Evolutionary conservation across 1,284 basidiomycete genomes (phyloP).

Genomic region (Heterobasidion parviporum): DNA sequence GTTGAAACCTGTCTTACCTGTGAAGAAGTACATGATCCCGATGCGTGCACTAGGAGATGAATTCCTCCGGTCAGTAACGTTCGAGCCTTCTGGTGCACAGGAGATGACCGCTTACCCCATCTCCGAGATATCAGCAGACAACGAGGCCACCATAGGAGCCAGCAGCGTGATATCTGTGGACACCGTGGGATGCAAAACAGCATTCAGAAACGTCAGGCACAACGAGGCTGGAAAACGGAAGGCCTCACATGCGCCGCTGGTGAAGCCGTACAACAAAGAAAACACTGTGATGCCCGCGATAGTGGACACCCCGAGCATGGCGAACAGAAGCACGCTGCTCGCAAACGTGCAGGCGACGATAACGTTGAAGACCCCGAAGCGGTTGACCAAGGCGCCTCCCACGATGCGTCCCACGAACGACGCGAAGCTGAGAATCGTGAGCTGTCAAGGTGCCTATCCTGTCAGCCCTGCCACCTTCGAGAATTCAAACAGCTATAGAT

Average conservation of each 20-base stretch:
- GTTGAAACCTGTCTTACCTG: neutral
- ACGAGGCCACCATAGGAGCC: neutral
- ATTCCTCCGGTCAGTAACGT: neutral
- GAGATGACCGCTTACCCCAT: slow-evolving; percentile 6
- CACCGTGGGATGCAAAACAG: neutral
- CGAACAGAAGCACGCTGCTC: slow-evolving; percentile 20
- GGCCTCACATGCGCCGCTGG: slow-evolving; percentile 18
- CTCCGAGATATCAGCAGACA: slow-evolving; percentile 2
- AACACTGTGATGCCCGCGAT: slow-evolving; percentile 17
- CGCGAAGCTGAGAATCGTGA: slow-evolving; percentile 23
- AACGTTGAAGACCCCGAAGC: slow-evolving; percentile 18
- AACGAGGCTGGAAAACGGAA: neutral
- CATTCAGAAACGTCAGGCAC: neutral
- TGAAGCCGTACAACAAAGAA: slow-evolving; percentile 23
- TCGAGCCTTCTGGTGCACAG: neutral
- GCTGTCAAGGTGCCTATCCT: slow-evolving; percentile 10
- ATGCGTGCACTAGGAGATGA: neutral
- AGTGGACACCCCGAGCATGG: slow-evolving; percentile 18
- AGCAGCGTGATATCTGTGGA: slow-evolving; percentile 2
- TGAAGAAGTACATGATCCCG: neutral
- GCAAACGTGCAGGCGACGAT: slow-evolving; percentile 13
- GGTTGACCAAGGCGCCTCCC: slow-evolving; percentile 19
- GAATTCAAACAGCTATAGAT: neutral
- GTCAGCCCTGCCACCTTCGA: neutral
- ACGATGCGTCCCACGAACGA: slow-evolving; percentile 20